Percentiles rank a stretch among this genome's conserved stretches.
Conservation (phyloP, 1,284 basidiomycete species). For the Fomitopsis schrenkii region DNA sequence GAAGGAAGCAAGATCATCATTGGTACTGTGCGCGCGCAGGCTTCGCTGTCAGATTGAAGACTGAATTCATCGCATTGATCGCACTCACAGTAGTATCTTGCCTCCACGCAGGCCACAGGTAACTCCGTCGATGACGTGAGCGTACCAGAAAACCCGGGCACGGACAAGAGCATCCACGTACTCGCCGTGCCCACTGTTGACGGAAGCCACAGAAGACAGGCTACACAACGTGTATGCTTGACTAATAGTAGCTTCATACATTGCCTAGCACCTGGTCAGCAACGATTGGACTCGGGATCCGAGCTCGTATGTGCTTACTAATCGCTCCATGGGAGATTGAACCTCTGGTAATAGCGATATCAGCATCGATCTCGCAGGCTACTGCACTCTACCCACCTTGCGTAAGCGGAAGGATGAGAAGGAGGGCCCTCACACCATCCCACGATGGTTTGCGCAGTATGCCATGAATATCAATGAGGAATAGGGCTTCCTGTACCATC, state of each 20-base stretch:
- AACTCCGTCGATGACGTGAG: slow-evolving; percentile 78
- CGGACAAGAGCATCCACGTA: slow-evolving; percentile 62
- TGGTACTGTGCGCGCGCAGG: slow-evolving; percentile 36
- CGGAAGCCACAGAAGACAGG: slow-evolving; percentile 37
- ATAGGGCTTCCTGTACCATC: slow-evolving; percentile 73
- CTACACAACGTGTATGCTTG: slow-evolving; percentile 74
- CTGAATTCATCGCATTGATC: background rate
- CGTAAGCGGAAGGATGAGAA: slow-evolving; percentile 76
- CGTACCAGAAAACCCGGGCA: slow-evolving; percentile 83
- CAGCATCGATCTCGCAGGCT: slow-evolving; percentile 1
- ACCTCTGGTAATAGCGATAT: slow-evolving; percentile 32
- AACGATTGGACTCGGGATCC: background rate
- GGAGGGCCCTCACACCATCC: slow-evolving; percentile 78
- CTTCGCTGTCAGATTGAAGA: slow-evolving; percentile 7
- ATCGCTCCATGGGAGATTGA: slow-evolving; percentile 46
- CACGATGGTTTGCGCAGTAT: slow-evolving; percentile 79
- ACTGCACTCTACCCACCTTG: slow-evolving; percentile 50
- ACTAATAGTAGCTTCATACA: slow-evolving; percentile 59
- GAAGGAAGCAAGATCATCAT: slow-evolving; percentile 68
- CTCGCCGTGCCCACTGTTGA: slow-evolving; percentile 47
- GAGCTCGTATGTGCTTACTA: slow-evolving; percentile 29
- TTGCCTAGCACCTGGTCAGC: slow-evolving; percentile 30
- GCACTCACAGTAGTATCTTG: slow-evolving; percentile 66
- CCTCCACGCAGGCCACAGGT: slow-evolving; percentile 77
- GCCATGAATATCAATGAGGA: slow-evolving; percentile 74